Conservation (phyloP, 148 eudicot species). For the Selenicereus undatus region DNA sequence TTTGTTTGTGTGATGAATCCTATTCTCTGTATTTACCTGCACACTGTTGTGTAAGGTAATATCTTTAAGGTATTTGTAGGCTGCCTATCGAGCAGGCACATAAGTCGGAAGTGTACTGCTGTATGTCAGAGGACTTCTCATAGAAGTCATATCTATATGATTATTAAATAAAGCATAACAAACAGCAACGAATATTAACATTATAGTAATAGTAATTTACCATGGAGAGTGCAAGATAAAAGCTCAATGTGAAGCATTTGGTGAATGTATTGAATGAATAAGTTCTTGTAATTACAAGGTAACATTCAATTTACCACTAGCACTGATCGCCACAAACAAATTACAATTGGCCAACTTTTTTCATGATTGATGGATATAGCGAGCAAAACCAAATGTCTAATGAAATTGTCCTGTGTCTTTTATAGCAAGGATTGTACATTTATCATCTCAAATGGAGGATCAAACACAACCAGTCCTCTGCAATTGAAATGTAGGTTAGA, state of each 20-base stretch:
- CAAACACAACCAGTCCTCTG: background rate
- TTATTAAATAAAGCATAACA: conserved; percentile 1
- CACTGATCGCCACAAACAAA: no score
- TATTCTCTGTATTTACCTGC: background rate
- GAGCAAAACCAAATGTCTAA: no score
- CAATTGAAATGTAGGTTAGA: background rate
- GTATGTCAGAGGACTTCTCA: background rate
- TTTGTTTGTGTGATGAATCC: background rate
- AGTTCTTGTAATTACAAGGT: no score
- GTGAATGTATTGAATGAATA: background rate
- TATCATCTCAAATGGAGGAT: background rate
- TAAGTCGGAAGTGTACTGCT: background rate
- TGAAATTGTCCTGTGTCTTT: no score
- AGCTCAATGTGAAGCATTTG: no score
- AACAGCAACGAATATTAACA: no score
- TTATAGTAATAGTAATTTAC: background rate
- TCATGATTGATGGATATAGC: no score
- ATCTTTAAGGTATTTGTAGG: background rate
- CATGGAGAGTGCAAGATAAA: no score
- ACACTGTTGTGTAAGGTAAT: background rate
- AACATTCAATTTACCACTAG: no score
- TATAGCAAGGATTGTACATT: no score
- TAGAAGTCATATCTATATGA: background rate
- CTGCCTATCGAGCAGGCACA: background rate
- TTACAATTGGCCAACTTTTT: no score